Conservation (phyloP, 257 asterid species). For the Penstemon davidsonii region DNA sequence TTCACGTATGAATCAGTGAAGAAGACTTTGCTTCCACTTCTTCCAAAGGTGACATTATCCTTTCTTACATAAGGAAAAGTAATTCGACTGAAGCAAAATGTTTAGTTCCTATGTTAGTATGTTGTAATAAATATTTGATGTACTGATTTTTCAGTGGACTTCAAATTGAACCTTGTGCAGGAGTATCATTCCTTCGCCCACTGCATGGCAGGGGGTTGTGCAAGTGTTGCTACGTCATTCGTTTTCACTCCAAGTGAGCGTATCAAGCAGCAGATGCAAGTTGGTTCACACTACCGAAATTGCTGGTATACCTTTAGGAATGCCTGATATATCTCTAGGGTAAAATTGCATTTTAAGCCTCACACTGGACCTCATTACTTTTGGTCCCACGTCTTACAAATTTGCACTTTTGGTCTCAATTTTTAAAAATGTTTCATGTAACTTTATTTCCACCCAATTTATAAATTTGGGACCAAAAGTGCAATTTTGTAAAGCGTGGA, state of each 20-base stretch:
- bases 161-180: conserved; percentile 35
- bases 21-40: conserved; percentile 66
- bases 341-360: too few species aligned
- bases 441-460: too few species aligned
- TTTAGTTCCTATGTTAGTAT: neutral
- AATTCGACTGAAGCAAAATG: neutral
- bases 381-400: neutral
- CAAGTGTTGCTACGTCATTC: conserved; percentile 93
- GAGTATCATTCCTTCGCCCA: conserved; percentile 80
- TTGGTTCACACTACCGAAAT: conserved; percentile 70
- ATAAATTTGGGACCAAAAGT: too few species aligned
- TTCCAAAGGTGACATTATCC: conserved; percentile 61
- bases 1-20: conserved; percentile 89
- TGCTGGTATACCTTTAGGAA: conserved; percentile 60
- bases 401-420: too few species aligned
- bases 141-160: too few species aligned
- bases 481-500: too few species aligned
- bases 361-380: neutral
- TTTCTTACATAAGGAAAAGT: conserved; percentile 6
- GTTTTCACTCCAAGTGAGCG: conserved; percentile 95
- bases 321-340: conserved; percentile 15
- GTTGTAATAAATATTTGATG: neutral
- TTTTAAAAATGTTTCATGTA: too few species aligned
- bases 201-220: conserved; percentile 91
- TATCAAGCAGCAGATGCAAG: conserved; percentile 98